phyloP scores from a whole-genome alignment of 1,284 basidiomycete genomes.

The Entoloma clypeatum region DNA sequence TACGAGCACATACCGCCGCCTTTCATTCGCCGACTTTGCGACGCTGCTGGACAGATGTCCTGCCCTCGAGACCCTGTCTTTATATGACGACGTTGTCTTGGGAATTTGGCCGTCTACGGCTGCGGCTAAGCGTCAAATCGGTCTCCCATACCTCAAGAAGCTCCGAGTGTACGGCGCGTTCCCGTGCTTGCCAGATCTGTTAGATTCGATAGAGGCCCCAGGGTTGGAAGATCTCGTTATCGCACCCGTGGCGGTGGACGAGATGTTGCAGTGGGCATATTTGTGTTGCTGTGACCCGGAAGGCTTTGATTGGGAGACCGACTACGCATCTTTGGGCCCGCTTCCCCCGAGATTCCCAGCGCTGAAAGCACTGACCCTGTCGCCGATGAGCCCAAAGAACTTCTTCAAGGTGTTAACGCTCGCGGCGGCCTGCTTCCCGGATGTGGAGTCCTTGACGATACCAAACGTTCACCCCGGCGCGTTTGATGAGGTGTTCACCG shows the following conservation, averaged over 20 bases:
- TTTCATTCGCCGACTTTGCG: constrained; percentile 14
- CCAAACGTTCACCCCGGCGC: constrained; percentile 18
- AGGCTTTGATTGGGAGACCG: too few relatives aligned
- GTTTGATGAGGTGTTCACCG: constrained; percentile 17
- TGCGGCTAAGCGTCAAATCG: too few relatives aligned
- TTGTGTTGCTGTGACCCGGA: too few relatives aligned
- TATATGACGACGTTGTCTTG: constrained; percentile 22
- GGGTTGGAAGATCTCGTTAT: constrained; percentile 22
- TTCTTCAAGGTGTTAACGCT: constrained; percentile 17
- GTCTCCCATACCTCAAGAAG: constrained; percentile 18
- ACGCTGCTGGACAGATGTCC: constrained; percentile 17
- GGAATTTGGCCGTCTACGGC: constrained; percentile 10
- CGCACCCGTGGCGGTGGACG: constrained; percentile 21
- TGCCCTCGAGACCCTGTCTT: constrained; percentile 17
- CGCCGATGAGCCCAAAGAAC: constrained; percentile 16
- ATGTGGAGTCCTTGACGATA: constrained; percentile 21
- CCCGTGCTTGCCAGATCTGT: constrained; percentile 24
- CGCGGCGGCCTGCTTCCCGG: constrained; percentile 23
- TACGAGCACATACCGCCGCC: too few relatives aligned
- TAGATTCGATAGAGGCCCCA: constrained; percentile 21
- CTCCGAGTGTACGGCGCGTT: constrained; percentile 25
- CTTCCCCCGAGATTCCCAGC: constrained; percentile 12
- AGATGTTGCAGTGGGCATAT: constrained; percentile 16
- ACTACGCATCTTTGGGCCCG: constrained; percentile 5
- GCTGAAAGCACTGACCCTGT: constrained; percentile 23